Evolutionary conservation across 495 filamentous ascomycete species (phyloP).

Genomic region (Penicillium taxi): DNA sequence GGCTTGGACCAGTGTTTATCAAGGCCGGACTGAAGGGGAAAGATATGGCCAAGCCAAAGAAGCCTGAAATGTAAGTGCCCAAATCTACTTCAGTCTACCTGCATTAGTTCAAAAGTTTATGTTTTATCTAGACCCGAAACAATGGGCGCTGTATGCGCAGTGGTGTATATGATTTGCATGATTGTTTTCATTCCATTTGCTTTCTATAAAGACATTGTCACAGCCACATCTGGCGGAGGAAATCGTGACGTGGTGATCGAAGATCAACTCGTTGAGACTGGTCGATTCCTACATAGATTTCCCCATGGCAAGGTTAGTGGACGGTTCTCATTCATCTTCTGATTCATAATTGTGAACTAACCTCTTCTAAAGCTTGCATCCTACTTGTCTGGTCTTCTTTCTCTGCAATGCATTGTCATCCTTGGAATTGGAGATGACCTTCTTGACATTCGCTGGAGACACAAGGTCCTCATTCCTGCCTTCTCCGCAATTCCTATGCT

Average conservation of each 20-base stretch:
- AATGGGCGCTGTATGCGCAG: conserved; percentile 93
- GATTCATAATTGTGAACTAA: not conserved
- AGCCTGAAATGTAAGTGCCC: conserved; percentile 60
- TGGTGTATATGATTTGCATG: conserved; percentile 79
- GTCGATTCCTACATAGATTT: conserved; percentile 79
- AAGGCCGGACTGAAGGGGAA: conserved; percentile 82
- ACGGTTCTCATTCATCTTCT: too few relatives aligned
- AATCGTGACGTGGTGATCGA: conserved; percentile 76
- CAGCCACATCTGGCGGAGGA: conserved; percentile 88
- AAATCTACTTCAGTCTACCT: not conserved
- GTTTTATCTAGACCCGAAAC: conserved; percentile 63
- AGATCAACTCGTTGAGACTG: conserved; percentile 58
- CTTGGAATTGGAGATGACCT: conserved; percentile 93
- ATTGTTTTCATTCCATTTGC: conserved; percentile 93
- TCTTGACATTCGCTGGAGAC: conserved; percentile 97
- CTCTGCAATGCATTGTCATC: conserved; percentile 78
- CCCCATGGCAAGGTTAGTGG: conserved; percentile 80
- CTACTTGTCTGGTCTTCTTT: conserved; percentile 88
- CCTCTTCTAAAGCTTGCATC: conserved; percentile 63
- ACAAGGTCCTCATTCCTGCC: conserved; percentile 95
- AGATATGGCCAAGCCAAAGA: conserved; percentile 75
- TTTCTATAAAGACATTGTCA: conserved; percentile 96
- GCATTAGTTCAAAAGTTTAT: conserved; percentile 13
- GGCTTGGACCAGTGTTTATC: conserved; percentile 90
- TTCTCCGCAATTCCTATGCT: conserved; percentile 91